Percentiles rank a stretch among this genome's conserved stretches.
Conservation (phyloP, 495 filamentous ascomycete species). For the Aspergillus nidulans region DNA sequence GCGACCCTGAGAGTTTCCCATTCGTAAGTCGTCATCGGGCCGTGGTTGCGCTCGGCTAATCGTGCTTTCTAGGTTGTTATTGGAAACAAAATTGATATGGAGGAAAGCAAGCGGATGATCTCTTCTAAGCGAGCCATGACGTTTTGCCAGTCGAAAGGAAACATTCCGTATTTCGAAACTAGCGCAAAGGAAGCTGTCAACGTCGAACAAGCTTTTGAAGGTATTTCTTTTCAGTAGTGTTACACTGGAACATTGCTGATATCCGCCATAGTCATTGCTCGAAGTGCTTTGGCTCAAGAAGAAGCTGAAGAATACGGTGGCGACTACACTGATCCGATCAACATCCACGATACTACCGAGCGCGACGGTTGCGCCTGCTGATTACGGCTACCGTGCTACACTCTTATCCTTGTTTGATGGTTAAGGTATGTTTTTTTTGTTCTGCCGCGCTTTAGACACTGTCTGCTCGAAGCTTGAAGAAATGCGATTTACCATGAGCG, state of each 20-base stretch:
- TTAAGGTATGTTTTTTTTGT: slow-evolving; percentile 7
- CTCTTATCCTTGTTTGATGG: slow-evolving; percentile 4
- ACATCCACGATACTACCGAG: slow-evolving; percentile 90
- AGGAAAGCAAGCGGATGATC: slow-evolving; percentile 96
- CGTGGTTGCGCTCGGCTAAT: background rate
- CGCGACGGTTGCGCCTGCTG: slow-evolving; percentile 89
- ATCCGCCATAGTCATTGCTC: slow-evolving; percentile 74
- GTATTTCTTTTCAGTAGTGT: slow-evolving; percentile 39
- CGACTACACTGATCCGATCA: slow-evolving; percentile 95
- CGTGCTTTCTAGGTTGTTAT: slow-evolving; percentile 64
- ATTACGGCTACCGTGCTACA: slow-evolving; percentile 20
- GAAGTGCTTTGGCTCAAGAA: slow-evolving; percentile 92
- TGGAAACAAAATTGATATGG: slow-evolving; percentile 98
- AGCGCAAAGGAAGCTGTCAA: slow-evolving; percentile 98
- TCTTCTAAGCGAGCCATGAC: slow-evolving; percentile 92
- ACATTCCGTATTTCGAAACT: slow-evolving; percentile 98
- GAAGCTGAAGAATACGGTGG: slow-evolving; percentile 89
- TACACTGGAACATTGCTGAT: background rate
- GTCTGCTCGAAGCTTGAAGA: slow-evolving; percentile 1
- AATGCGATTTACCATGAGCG: slow-evolving; percentile 5
- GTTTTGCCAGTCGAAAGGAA: slow-evolving; percentile 95
- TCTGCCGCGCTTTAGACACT: slow-evolving; percentile 6
- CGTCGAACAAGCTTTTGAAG: slow-evolving; percentile 97
- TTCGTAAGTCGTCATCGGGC: slow-evolving; percentile 62
- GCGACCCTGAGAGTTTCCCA: slow-evolving; percentile 95